Conservation (phyloP, 495 filamentous ascomycete genomes). For the Entonaema liquescens region DNA sequence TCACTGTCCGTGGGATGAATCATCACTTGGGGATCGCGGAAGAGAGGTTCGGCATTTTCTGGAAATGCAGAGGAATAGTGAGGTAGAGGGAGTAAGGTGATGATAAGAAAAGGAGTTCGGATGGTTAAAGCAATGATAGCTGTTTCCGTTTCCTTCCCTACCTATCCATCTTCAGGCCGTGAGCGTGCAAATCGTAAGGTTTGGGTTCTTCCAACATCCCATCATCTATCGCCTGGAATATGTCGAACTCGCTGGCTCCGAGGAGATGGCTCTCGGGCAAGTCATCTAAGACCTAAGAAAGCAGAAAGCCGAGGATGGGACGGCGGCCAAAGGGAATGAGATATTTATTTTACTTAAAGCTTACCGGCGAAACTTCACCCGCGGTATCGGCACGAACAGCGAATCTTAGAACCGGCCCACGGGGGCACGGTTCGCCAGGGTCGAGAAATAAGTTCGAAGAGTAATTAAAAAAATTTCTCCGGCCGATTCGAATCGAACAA, state of each 20-base stretch:
- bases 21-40: not conserved
- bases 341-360: not conserved
- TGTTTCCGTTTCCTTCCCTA: not conserved
- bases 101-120: too few relatives aligned
- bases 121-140: too few relatives aligned
- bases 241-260: not conserved
- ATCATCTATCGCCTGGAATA: not conserved
- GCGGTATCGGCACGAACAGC: not conserved
- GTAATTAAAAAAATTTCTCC: not conserved
- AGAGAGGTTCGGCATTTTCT: not conserved
- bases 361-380: constrained; percentile 4
- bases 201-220: not conserved
- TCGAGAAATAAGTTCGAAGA: not conserved
- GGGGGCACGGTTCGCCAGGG: not conserved
- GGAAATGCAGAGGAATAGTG: not conserved
- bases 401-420: not conserved
- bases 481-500: constrained; percentile 12
- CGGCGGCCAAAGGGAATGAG: constrained; percentile 12
- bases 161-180: not conserved
- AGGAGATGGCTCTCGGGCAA: not conserved
- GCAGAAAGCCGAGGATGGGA: constrained; percentile 18
- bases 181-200: not conserved
- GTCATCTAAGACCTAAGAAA: not conserved
- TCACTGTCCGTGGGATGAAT: not conserved
- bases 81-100: not conserved